Base-by-base conservation (phyloP, 176 grass and related monocot genomes). In the Carex scoparia region DNA sequence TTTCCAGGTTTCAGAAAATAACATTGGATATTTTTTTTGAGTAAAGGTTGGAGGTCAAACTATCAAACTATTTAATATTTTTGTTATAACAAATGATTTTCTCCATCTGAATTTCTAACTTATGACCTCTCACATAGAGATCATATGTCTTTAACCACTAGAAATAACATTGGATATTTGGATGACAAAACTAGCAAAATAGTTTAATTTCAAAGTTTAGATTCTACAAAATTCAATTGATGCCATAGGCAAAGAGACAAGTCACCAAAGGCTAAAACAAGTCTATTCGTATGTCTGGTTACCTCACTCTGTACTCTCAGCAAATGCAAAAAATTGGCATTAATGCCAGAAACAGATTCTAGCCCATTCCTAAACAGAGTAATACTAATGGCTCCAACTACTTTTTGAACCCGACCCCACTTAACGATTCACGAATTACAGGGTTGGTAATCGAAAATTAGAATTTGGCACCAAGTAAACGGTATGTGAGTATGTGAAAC, bases 181-280 rank as follows among this genome's bases (percentile, higher is more conserved):
- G 9, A 75, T 53, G 19, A 75, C 40, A 53, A 51, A 51, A 73
- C 15, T 8, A 16, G 2, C 9, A 53, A 75, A 28, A 13, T 49
- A 54, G 2, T 75, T 3, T 5, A 51, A 14, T 72, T 10, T 23
- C 4, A 46, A 27, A 51, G 1, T 27, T 51, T 54, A 54, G 71
- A 75, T 56, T 80, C 54, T 38, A 61, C 16, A 7, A 16, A n/a
- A 27, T 60, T 80, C 16, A 13, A 44, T 62, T 65, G 56, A 74
- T 19, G 35, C 79, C 86, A 83, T 65, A 46, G 60, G 69, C 86
- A 74, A 82, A 72, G 56, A 74, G 79, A 87, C 75, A 86, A 57
- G 28, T 46, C 5, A 80, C 10, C 10, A 78, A 78, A 73, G 16
- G 31, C 55, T 48, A 59, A 38, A 30, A 71, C 51, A 6, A 51